Evolutionary conservation across 2,329 filamentous ascomycete genomes (phyloP).

Genomic region (Aspergillus aculeatus): DNA sequence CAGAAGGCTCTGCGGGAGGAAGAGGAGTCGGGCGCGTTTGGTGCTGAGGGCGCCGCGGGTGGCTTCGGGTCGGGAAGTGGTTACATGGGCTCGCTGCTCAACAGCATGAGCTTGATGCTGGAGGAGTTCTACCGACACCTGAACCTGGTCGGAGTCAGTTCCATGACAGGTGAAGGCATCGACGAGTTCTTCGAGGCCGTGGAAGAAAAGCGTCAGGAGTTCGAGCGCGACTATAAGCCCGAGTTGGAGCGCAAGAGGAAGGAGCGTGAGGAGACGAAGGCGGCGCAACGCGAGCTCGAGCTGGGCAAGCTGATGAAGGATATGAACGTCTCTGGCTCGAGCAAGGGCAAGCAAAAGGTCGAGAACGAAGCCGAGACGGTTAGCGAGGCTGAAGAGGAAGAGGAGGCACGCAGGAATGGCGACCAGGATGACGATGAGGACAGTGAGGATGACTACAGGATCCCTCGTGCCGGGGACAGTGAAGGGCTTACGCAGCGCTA

Average conservation of each 20-base stretch:
- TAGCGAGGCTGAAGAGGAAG: conserved; percentile 53
- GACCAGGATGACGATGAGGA: conserved; percentile 45
- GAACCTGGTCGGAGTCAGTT: conserved; percentile 87
- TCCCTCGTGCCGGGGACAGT: conserved; percentile 58
- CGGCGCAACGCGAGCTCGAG: conserved; percentile 71
- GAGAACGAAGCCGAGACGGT: conserved; percentile 43
- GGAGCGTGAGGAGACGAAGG: conserved; percentile 74
- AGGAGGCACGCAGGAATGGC: conserved; percentile 36
- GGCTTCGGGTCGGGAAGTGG: conserved; percentile 72
- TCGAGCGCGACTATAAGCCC: conserved; percentile 84
- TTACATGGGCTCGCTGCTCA: conserved; percentile 93
- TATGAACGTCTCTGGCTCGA: conserved; percentile 63
- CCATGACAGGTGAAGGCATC: conserved; percentile 86
- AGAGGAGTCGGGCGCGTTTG: conserved; percentile 74
- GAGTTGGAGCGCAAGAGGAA: conserved; percentile 77
- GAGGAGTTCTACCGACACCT: conserved; percentile 97
- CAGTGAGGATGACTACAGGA: conserved; percentile 58
- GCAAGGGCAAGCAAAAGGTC: conserved; percentile 20
- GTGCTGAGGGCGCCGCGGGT: conserved; percentile 62
- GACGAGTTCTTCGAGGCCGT: conserved; percentile 93
- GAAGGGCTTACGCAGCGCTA: conserved; percentile 74
- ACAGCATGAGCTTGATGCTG: conserved; percentile 96
- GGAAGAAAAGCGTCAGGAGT: conserved; percentile 81
- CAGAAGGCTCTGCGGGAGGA: conserved; percentile 80
- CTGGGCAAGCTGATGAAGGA: conserved; percentile 92